Evolutionary conservation across 768 basidiomycete species (phyloP).

Genomic region (Leccinum arenicola): DNA sequence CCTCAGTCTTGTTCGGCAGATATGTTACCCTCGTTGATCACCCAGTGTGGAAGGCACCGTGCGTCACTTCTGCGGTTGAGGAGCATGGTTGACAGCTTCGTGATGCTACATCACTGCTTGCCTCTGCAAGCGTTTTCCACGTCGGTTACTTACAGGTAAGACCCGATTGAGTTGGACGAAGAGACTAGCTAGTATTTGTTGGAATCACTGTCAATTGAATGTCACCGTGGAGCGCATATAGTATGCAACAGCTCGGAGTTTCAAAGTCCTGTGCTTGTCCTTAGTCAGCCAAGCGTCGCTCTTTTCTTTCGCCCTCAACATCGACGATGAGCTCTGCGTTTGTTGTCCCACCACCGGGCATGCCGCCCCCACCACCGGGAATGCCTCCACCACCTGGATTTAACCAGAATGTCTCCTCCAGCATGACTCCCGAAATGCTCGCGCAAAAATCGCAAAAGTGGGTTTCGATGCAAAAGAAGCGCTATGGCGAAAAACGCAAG

Average conservation of each 20-base stretch:
- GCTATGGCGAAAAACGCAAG: conserved; percentile 89
- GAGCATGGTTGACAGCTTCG: background rate
- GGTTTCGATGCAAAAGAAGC: conserved; percentile 89
- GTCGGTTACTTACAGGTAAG: background rate
- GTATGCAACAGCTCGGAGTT: background rate
- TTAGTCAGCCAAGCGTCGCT: conserved; percentile 25
- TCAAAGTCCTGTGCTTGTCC: conserved; percentile 6
- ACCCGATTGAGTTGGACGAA: background rate
- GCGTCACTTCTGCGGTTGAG: background rate
- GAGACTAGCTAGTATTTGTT: too few species aligned
- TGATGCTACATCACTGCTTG: too few species aligned
- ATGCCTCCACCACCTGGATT: conserved; percentile 37
- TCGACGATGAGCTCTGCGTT: conserved; percentile 32
- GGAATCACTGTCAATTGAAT: background rate
- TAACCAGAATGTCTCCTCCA: conserved; percentile 35
- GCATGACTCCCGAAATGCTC: conserved; percentile 65
- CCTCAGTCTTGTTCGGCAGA: background rate
- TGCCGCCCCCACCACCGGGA: conserved; percentile 41
- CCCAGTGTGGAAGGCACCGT: background rate
- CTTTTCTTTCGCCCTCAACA: conserved; percentile 30
- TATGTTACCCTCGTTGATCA: background rate
- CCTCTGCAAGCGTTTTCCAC: background rate
- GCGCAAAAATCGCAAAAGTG: conserved; percentile 95
- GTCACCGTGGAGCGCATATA: background rate
- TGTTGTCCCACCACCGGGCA: conserved; percentile 41